Base-by-base conservation (phyloP, 139 green algal species). In the Monoraphidium neglectum region DNA sequence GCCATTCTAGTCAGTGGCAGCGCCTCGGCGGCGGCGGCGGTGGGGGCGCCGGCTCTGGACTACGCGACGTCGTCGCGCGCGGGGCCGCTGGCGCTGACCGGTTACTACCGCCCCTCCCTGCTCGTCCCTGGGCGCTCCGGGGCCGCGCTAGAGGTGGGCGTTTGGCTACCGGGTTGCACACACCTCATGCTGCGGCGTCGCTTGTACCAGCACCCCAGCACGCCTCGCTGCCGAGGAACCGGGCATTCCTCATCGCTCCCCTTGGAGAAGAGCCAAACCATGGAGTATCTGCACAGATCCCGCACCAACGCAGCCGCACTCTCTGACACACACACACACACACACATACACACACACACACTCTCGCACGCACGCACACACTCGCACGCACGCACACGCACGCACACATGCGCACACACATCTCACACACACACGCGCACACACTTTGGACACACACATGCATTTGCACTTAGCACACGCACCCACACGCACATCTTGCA, bases 31-130 rank as follows among this genome's bases (percentile, higher is more conserved):
- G 51, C 36, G 18, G 57, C 59, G 24, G 32, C 24, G 26, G 38
- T 24, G 30, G 38, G 13, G 69, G 30, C 32, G 24, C 37, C 33
- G 36, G 24, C 13, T 8, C 24, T 54, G 60, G 35, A 72, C n/a
- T 49, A 46, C 70, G 35, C 57, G 47, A 57, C 74, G 23, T 23
- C 72, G 38, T 78, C 77, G 23, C 71, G 70, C 24, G 86, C 86
- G 10, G 91, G 90, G 0, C 91, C 91, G 0, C 62, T 71, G 2
- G 47, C 86, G 28, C 72, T 92, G 66, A 69, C 90, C 38, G 90
- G 83, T 8, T 97, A 86, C 75, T 96, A 94, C 76, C 76, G 92
- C 2, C 92, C 92, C 24, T 72, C 53, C 13, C 63, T 76, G 43
- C 81, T 51, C 57, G 56, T 15, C 56, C n/a, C 64, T 49, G 37